These are phyloP conservation scores for Rhododendron griersonianum DNA, from an alignment of 148 eudicot genomes.

Conservation along the genomic window DNA sequence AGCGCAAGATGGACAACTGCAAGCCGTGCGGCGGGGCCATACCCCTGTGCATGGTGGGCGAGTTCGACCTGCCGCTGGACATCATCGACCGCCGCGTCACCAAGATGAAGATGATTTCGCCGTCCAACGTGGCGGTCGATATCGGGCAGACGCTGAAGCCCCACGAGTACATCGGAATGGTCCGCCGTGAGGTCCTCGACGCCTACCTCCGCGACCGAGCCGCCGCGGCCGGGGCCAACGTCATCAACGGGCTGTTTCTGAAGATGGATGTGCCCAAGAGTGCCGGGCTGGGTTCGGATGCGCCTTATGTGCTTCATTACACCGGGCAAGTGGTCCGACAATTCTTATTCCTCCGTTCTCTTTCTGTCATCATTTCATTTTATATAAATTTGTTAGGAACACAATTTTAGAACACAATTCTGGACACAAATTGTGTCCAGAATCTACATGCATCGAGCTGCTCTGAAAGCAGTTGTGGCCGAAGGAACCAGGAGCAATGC, in stretches of 20 bases:
- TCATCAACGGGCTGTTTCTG: constrained; percentile 80
- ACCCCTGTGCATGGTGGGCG: constrained; percentile 95
- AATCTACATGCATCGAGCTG: neutral
- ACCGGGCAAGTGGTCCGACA: constrained; percentile 22
- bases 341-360: neutral
- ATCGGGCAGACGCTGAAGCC: constrained; percentile 85
- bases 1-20: constrained; percentile 85
- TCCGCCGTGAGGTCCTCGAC: constrained; percentile 85
- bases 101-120: constrained; percentile 98
- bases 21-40: constrained; percentile 93
- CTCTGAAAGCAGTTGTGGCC: too few species aligned
- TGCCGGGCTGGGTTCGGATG: neutral
- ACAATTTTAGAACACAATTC: too few species aligned
- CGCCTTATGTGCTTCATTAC: constrained; percentile 69
- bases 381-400: neutral
- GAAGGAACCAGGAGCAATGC: too few species aligned
- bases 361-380: neutral
- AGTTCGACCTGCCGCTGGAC: constrained; percentile 89
- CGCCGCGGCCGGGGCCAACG: constrained; percentile 59
- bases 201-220: constrained; percentile 77
- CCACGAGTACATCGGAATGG: constrained; percentile 98
- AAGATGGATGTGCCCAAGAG: constrained; percentile 69
- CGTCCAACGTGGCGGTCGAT: constrained; percentile 94
- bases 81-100: constrained; percentile 87
- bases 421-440: too few species aligned